These are phyloP conservation scores for Chionographis japonica DNA, from an alignment of 106 monocot species.

Conservation along the genomic window DNA sequence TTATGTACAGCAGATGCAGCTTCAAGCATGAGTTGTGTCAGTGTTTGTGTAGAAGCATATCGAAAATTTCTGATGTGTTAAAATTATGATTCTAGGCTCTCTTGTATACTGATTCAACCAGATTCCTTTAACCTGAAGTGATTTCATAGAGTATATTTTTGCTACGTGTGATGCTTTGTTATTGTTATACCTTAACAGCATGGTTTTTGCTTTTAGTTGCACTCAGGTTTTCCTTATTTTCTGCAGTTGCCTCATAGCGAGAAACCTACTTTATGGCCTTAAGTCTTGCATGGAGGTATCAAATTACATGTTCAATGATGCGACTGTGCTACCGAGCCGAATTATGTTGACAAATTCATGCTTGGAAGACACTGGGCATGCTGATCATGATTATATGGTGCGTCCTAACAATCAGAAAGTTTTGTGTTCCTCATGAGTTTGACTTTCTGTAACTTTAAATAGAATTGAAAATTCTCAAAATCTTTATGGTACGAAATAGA, in stretches of 20 bases:
- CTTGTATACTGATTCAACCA: no score
- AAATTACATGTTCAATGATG: conserved; percentile 75
- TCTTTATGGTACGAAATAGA: no score
- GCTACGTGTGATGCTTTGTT: not conserved
- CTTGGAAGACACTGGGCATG: conserved; percentile 45
- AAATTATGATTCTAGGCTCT: no score
- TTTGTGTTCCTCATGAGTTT: not conserved
- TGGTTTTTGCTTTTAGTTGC: not conserved
- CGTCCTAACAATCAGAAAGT: not conserved
- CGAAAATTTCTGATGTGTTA: no score
- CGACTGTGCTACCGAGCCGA: conserved; percentile 31
- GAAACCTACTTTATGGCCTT: conserved; percentile 88
- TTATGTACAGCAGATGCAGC: no score
- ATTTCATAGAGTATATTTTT: no score
- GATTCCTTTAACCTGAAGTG: no score
- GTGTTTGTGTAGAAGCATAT: no score
- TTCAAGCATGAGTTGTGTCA: no score
- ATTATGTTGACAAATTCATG: conserved; percentile 33
- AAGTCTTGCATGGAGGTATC: conserved; percentile 86
- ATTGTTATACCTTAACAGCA: not conserved
- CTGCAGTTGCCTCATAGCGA: conserved; percentile 91
- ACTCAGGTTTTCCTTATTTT: conserved; percentile 10
- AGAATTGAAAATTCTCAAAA: no score
- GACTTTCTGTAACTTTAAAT: no score
- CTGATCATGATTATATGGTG: conserved; percentile 64